Evolutionary conservation across 345 rosid species (phyloP).

Genomic region (Heritiera fomes): DNA sequence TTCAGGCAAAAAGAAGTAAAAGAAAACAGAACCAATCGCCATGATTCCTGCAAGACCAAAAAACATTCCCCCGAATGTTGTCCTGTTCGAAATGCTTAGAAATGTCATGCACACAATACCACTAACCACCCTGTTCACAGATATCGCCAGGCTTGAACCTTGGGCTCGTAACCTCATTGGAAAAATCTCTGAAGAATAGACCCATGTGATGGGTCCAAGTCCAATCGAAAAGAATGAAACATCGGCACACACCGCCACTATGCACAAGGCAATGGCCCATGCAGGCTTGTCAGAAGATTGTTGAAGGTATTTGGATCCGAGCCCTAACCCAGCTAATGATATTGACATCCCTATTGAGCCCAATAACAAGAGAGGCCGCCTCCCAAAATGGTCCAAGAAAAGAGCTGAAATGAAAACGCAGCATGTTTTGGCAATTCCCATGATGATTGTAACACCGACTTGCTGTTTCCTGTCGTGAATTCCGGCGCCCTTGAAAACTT

Average conservation of each 20-base stretch:
- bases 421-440: conserved; percentile 51
- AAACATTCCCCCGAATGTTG: conserved; percentile 62
- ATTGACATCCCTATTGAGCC: conserved; percentile 50
- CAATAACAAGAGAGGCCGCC: conserved; percentile 46
- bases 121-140: conserved; percentile 68
- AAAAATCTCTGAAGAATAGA: conserved; percentile 75
- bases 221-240: conserved; percentile 76
- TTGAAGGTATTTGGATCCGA: conserved; percentile 43
- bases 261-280: conserved; percentile 43
- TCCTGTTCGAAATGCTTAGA: conserved; percentile 35
- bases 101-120: conserved; percentile 23
- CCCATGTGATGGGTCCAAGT: conserved; percentile 84
- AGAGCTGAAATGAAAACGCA: conserved; percentile 42
- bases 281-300: conserved; percentile 25
- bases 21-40: conserved; percentile 50
- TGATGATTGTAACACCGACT: conserved; percentile 42
- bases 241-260: conserved; percentile 40
- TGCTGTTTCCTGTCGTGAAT: conserved; percentile 39
- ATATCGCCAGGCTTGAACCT: conserved; percentile 59
- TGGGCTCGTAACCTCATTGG: conserved; percentile 68
- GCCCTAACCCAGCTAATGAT: conserved; percentile 44
- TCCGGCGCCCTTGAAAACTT: conserved; percentile 48
- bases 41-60: conserved; percentile 53
- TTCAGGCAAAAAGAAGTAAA: conserved; percentile 61
- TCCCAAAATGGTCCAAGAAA: conserved; percentile 46